Evolutionary conservation across 495 filamentous ascomycete species (phyloP).

Genomic region (Chaetomidium leptoderma): DNA sequence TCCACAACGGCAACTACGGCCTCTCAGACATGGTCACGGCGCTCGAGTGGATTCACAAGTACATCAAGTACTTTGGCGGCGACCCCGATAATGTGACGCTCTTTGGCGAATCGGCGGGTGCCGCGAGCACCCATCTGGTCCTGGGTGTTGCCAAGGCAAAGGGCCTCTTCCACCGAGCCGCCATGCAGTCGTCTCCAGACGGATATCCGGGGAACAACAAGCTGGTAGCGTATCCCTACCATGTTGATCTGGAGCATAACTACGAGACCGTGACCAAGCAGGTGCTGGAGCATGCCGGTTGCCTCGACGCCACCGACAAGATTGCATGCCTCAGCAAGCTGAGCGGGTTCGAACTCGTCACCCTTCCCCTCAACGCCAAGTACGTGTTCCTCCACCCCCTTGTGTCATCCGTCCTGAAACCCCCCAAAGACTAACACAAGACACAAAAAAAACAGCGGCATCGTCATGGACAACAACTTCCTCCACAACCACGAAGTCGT

Average conservation of each 20-base stretch:
- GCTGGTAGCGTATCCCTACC: constrained; percentile 24
- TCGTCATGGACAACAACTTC: constrained; percentile 38
- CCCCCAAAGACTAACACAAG: not conserved
- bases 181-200: constrained; percentile 39
- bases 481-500: constrained; percentile 27
- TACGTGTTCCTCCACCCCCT: constrained; percentile 20
- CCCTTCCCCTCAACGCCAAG: constrained; percentile 32
- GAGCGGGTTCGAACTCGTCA: constrained; percentile 34
- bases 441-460: constrained; percentile 13
- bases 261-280: constrained; percentile 29
- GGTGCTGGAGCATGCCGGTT: constrained; percentile 33
- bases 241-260: constrained; percentile 34
- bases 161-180: constrained; percentile 42
- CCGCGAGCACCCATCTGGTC: constrained; percentile 26
- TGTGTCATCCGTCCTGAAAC: not conserved
- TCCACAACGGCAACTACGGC: constrained; percentile 33
- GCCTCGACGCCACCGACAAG: constrained; percentile 26
- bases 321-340: constrained; percentile 36
- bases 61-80: constrained; percentile 63
- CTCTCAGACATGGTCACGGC: constrained; percentile 30
- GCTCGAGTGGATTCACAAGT: constrained; percentile 60
- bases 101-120: constrained; percentile 54
- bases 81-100: constrained; percentile 59
- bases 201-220: constrained; percentile 29
- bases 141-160: constrained; percentile 38